Percentiles rank a stretch among this genome's conserved stretches.
phyloP scores from a whole-genome alignment of 176 grass and related monocot species.

The Chrysopogon serrulatus region DNA sequence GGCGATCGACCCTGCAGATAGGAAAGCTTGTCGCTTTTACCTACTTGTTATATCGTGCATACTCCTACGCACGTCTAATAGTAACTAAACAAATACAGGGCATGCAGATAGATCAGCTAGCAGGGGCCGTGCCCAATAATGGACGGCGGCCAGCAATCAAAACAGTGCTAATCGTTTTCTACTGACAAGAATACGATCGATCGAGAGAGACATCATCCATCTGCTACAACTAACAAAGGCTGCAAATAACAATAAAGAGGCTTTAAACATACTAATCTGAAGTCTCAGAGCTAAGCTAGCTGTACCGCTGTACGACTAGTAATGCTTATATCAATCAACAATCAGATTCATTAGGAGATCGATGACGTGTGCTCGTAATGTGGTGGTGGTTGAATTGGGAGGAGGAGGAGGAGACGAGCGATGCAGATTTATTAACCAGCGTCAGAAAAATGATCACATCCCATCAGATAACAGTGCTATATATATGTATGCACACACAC shows the following conservation, averaged over 20 bases:
- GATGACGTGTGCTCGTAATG: constrained; percentile 8
- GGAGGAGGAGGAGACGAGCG: background rate
- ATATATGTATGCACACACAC: no score
- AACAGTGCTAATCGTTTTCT: no score
- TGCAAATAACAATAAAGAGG: background rate
- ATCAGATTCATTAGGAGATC: background rate
- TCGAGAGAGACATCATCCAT: background rate
- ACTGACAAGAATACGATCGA: background rate
- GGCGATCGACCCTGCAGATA: constrained; percentile 1
- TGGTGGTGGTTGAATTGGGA: constrained; percentile 2
- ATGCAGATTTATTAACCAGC: background rate
- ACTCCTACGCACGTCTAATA: background rate
- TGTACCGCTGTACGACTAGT: background rate
- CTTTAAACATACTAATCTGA: background rate
- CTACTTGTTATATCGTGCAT: background rate
- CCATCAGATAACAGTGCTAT: background rate
- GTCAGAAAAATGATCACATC: background rate
- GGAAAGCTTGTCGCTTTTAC: constrained; percentile 13
- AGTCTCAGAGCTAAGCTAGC: background rate
- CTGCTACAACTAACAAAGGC: background rate
- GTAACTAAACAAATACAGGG: background rate
- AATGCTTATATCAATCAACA: background rate
- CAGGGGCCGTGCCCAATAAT: background rate
- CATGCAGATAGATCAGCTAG: background rate
- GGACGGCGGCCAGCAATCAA: background rate